Evolutionary conservation across 2,329 filamentous ascomycete species (phyloP), one percentile per base, ranked within the genome.

Genomic region (Tympanopsis confertula): DNA sequence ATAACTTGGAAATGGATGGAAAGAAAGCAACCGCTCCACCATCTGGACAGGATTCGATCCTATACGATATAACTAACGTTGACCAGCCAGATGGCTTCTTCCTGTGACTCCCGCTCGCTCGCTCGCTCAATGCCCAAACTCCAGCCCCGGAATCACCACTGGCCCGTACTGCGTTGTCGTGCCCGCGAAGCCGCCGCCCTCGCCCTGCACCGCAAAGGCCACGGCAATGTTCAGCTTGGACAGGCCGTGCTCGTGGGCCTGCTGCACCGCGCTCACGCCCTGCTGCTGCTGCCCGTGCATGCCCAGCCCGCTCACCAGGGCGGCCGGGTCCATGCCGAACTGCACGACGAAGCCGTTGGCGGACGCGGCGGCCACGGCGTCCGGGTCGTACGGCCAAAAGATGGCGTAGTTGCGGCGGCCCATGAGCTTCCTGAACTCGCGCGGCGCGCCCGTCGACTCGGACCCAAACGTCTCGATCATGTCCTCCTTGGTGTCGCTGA

Each of bases 381-480:
- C 87, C 0, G 89, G 86, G 55, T 98, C 89, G 55, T 89, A 96
- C 1, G 86, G 86, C 14, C 96, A 82, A 46, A 93, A 82, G 1
- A 89, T 86, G 12, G 89, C 79, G 52, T 96, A 98, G 54, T 95
- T 96, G 41, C 91, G 71, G 30, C 89, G 70, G 1, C 82, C 86
- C 87, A 98, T 98, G 37, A 98, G 72, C 52, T 89, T 84, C 64
- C 88, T 88, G 53, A 88, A 69, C 57, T 95, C 89, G 35, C 88
- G 72, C 1, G 78, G 68, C 26, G 76, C 68, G 13, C 91, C 89
- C 38, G 81, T 85, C 13, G 91, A 86, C 50, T 98, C 91, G 5
- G 81, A 85, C 51, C 89, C 86, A 71, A 98, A 98, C 47, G 98
- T 93, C 65, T 98, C 91, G 84, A 98, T 94, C 91, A 98, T 98